These are phyloP conservation scores for Lodderomyces theae DNA, from an alignment of 1,139 yeast species.

Conservation along the genomic window DNA sequence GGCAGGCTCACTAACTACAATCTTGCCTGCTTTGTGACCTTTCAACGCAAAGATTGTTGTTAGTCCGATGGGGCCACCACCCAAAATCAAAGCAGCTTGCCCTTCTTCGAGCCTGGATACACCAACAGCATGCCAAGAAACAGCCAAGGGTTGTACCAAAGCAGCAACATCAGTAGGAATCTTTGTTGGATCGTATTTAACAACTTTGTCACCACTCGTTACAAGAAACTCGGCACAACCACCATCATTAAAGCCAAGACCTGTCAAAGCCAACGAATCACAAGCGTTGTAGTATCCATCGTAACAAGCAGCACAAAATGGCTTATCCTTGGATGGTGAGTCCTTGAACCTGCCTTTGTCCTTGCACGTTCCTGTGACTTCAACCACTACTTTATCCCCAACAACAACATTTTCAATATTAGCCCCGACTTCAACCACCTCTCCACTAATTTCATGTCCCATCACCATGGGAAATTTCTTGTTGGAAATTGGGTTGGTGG, in stretches of 20 bases:
- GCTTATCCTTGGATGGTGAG: slow-evolving; percentile 22
- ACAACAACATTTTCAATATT: slow-evolving; percentile 31
- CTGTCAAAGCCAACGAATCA: slow-evolving; percentile 54
- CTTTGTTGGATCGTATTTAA: slow-evolving; percentile 28
- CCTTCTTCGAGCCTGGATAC: slow-evolving; percentile 36
- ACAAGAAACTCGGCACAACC: slow-evolving; percentile 61
- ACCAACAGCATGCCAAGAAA: slow-evolving; percentile 48
- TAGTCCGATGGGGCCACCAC: slow-evolving; percentile 64
- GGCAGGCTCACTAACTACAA: slow-evolving; percentile 64
- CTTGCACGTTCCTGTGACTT: slow-evolving; percentile 57
- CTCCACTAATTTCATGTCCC: slow-evolving; percentile 53
- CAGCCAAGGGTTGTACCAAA: slow-evolving; percentile 43
- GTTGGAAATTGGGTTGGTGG: slow-evolving; percentile 27
- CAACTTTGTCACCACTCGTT: slow-evolving; percentile 32
- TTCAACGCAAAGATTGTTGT: slow-evolving; percentile 55
- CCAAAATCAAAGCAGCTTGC: slow-evolving; percentile 51
- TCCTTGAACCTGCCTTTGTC: slow-evolving; percentile 19
- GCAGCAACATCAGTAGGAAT: slow-evolving; percentile 49
- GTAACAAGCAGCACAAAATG: slow-evolving; percentile 49
- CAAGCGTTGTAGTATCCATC: slow-evolving; percentile 56
- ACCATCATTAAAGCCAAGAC: slow-evolving; percentile 50
- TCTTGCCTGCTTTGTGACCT: slow-evolving; percentile 51
- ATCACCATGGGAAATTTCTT: slow-evolving; percentile 25
- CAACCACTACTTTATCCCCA: slow-evolving; percentile 49
- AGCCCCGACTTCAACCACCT: slow-evolving; percentile 36